A percentile compares a stretch with the other conserved stretches of the same genome.
Evolutionary conservation across 495 filamentous ascomycete genomes (phyloP).

Genomic region (Penicillium ucsense): DNA sequence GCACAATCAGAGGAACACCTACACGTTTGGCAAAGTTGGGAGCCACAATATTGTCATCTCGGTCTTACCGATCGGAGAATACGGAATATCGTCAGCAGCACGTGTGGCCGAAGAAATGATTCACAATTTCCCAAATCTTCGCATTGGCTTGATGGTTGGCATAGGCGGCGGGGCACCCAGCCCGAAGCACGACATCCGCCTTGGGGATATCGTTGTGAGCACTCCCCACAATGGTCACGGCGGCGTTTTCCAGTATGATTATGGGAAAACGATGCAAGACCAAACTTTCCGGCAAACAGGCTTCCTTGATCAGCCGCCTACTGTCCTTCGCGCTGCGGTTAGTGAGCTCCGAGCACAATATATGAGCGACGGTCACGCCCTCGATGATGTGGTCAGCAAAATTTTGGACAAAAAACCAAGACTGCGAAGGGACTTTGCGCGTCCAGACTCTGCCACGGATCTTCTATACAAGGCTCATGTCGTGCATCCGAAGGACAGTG

Average conservation of each 20-base stretch:
- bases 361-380: constrained; percentile 6
- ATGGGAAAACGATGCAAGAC: constrained; percentile 18
- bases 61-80: constrained; percentile 16
- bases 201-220: constrained; percentile 35
- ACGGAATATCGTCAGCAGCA: constrained; percentile 5
- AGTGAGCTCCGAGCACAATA: constrained; percentile 8
- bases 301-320: constrained; percentile 25
- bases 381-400: constrained; percentile 13
- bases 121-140: constrained; percentile 21
- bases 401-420: constrained; percentile 11
- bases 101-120: constrained; percentile 17
- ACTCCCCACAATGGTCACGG: constrained; percentile 9
- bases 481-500: constrained; percentile 13
- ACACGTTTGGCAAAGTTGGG: constrained; percentile 24
- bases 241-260: constrained; percentile 33
- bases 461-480: constrained; percentile 21
- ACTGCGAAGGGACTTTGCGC: constrained; percentile 14
- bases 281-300: constrained; percentile 13
- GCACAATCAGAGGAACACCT: constrained; percentile 19
- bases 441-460: constrained; percentile 22
- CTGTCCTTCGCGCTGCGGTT: constrained; percentile 10
- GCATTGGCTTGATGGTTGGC: constrained; percentile 24
- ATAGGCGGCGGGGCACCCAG: constrained; percentile 19
- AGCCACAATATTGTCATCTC: constrained; percentile 26
- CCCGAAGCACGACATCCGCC: constrained; percentile 15